Evolutionary conservation across 2,329 filamentous ascomycete species (phyloP).

Genomic region (Geosmithia morbida): DNA sequence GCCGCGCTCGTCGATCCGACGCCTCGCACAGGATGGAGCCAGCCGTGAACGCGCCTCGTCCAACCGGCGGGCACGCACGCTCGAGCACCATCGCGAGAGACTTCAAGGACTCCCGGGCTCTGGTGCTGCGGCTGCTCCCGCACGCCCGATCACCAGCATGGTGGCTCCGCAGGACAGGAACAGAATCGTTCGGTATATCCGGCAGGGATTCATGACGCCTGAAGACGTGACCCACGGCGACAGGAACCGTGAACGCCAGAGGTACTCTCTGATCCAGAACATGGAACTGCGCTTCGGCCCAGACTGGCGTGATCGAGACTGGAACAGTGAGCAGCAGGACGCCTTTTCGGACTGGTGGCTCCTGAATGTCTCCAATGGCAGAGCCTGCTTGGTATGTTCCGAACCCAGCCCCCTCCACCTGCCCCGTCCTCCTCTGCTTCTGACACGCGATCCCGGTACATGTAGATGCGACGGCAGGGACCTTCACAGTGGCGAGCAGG

Average conservation of each 20-base stretch:
- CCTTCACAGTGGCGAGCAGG: background rate
- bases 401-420: background rate
- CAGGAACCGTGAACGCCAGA: background rate
- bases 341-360: background rate
- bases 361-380: background rate
- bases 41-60: background rate
- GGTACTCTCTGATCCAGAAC: background rate
- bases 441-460: background rate
- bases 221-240: background rate
- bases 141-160: background rate
- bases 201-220: background rate
- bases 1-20: constrained; percentile 25
- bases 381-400: background rate
- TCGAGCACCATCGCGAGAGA: constrained; percentile 2
- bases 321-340: background rate
- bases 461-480: background rate
- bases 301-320: constrained; percentile 1
- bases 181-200: background rate
- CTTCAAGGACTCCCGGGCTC: background rate
- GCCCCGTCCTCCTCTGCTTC: background rate
- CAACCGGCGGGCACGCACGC: background rate
- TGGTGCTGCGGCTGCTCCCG: background rate
- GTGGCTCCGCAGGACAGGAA: background rate
- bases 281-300: background rate
- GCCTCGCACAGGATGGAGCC: constrained; percentile 16